Conservation (phyloP, 2,329 filamentous ascomycete genomes). For the Whalleya microplaca region DNA sequence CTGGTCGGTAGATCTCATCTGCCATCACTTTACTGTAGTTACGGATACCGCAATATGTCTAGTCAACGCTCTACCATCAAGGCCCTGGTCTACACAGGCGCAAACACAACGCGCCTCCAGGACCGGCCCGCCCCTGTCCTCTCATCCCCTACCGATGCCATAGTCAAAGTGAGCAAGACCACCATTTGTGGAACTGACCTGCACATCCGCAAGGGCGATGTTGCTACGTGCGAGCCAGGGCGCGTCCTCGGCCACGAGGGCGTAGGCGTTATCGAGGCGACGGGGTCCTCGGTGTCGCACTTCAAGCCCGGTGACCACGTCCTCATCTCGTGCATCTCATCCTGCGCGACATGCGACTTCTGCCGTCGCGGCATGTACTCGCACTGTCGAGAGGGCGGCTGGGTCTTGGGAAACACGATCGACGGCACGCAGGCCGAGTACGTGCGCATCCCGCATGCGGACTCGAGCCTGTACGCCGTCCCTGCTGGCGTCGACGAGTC, state of each 20-base stretch:
- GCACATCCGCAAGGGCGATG: not conserved
- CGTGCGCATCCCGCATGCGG: not conserved
- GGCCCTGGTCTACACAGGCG: not conserved
- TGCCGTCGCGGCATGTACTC: not conserved
- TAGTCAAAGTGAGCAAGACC: not conserved
- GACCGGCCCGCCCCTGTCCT: not conserved
- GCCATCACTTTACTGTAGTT: not conserved
- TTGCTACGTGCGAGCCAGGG: not conserved
- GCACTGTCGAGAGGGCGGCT: not conserved
- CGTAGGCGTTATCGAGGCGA: not conserved
- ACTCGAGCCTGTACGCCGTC: not conserved
- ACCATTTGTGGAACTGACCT: not conserved
- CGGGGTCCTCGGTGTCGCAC: not conserved
- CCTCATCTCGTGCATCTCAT: not conserved
- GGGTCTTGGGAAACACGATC: not conserved
- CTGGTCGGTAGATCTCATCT: not conserved
- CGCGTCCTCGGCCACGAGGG: not conserved
- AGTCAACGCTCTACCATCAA: not conserved
- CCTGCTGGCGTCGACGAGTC: not conserved
- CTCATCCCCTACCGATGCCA: not conserved
- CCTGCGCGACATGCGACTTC: not conserved
- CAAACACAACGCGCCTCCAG: not conserved
- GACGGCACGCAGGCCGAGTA: not conserved
- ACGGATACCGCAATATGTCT: not conserved
- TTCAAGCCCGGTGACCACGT: not conserved